A percentile compares a stretch with the other conserved stretches of the same genome.
Conservation (phyloP, 2,329 filamentous ascomycete species). For the Cyclaneusma minus region DNA sequence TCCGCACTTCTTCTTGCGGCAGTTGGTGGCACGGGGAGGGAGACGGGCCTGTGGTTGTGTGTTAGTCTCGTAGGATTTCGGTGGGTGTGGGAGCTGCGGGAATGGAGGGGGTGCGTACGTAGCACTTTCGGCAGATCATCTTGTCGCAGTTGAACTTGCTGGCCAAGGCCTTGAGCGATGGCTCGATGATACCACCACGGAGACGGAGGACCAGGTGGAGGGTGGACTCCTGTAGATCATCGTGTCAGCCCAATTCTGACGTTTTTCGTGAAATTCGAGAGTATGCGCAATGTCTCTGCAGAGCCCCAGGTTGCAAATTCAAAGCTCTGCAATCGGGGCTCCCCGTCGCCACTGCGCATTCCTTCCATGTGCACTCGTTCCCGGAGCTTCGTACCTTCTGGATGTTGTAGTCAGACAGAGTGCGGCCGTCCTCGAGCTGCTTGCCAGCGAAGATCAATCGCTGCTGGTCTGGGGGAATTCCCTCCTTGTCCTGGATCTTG, state of each 20-base stretch:
- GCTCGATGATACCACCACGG: conserved; percentile 98
- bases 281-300: background rate
- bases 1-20: conserved; percentile 99
- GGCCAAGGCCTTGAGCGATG: conserved; percentile 93
- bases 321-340: conserved; percentile 1
- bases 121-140: conserved; percentile 99
- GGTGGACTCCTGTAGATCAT: conserved; percentile 63
- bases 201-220: conserved; percentile 98
- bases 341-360: background rate
- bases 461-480: conserved; percentile 95
- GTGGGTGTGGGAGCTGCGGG: conserved; percentile 1
- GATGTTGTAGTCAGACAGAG: conserved; percentile 97
- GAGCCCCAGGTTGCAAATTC: conserved; percentile 7
- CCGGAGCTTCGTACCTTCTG: conserved; percentile 59
- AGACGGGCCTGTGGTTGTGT: conserved; percentile 50
- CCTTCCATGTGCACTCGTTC: background rate
- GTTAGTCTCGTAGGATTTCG: conserved; percentile 15
- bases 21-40: conserved; percentile 98
- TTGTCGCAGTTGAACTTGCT: conserved; percentile 99
- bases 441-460: conserved; percentile 98
- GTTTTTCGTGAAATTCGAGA: conserved; percentile 1
- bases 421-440: conserved; percentile 97
- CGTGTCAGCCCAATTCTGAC: conserved; percentile 52
- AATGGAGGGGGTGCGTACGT: conserved; percentile 42
- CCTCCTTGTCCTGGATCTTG: conserved; percentile 99